Base-by-base conservation (phyloP, 495 filamentous ascomycete genomes). In the Filosporella fistucella region DNA sequence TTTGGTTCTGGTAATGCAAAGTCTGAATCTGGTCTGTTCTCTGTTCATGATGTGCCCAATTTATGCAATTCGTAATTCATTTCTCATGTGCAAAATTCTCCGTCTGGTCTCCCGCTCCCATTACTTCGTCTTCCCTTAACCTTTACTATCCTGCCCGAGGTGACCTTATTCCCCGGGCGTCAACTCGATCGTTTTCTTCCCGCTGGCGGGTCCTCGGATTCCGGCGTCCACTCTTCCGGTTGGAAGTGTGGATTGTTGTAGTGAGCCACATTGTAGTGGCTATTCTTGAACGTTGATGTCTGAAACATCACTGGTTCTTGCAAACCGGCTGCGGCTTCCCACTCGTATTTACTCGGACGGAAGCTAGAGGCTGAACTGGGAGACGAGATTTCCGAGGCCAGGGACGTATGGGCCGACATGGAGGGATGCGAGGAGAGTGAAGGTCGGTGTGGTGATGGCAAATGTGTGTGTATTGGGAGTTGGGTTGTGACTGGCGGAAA, bases 181-280 rank as follows among this genome's bases (percentile, higher is more conserved):
- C 41, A 51, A 16, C 48, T 51, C 18, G 38, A 43, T 39, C 41
- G 29, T 34, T 51, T 51, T 18, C 48, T 37, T n/a, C 29, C n/a
- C 14, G 33, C 12, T 23, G 48, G 48, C 9, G 34, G 32, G 11
- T 62, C 59, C 14, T 59, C 59, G 10, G 34, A 47, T 10, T 62
- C 56, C 4, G 59, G 59, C 16, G 39, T 52, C 59, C 59, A 79
- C 58, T 77, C 74, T 56, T 85, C 80, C 0, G 88, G 88, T 54
- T 91, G 87, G 54, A 94, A 94, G 56, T 91, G 84, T 44, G 82
- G 74, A 57, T 90, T 91, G 52, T 85, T 82, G 65, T 85, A 91
- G 65, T 94, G 88, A 2, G 86, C 86, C 39, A 81, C 80, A 55
- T 91, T 91, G 65, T 86, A 91, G 20, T 88, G 84, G 20, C 78